Percentiles rank a stretch among this genome's conserved stretches.
These are phyloP conservation scores for Penicillium alfredii DNA, from an alignment of 495 filamentous ascomycete species.

Conservation along the genomic window DNA sequence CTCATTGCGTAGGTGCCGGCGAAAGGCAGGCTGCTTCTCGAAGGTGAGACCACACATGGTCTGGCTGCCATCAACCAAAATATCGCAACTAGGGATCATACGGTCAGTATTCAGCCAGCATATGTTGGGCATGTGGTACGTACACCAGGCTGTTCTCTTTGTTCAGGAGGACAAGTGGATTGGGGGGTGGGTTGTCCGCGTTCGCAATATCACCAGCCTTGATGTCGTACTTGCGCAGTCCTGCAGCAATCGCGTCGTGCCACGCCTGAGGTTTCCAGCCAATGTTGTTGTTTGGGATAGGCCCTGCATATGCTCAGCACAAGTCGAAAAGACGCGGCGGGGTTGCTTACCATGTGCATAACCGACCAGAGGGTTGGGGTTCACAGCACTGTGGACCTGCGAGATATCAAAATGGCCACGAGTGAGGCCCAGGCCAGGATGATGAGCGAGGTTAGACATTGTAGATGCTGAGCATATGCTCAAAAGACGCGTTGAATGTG, in stretches of 20 bases:
- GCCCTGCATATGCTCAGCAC: conserved; percentile 3
- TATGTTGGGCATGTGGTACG: neutral
- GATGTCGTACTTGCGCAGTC: neutral
- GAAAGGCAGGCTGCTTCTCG: neutral
- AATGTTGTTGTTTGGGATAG: conserved; percentile 6
- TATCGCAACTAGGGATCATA: neutral
- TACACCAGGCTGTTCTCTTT: conserved; percentile 5
- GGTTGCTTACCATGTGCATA: conserved; percentile 1
- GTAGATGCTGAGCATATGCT: no score
- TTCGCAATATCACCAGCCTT: neutral
- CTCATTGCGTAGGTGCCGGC: neutral
- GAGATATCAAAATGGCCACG: no score
- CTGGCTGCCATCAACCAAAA: neutral
- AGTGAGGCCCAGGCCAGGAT: no score
- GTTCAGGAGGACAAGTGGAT: neutral
- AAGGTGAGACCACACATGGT: conserved; percentile 2
- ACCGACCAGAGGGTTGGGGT: no score
- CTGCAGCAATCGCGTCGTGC: neutral
- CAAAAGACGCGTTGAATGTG: no score
- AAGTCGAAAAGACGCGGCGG: neutral
- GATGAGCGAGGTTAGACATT: no score
- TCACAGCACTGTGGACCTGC: no score
- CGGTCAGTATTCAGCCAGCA: neutral
- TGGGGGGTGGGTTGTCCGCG: neutral
- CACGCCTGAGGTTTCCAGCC: conserved; percentile 2